Percentiles rank a stretch among this genome's conserved stretches.
Conservation (phyloP, 306 rosid genomes). For the Arachis hypogaea region DNA sequence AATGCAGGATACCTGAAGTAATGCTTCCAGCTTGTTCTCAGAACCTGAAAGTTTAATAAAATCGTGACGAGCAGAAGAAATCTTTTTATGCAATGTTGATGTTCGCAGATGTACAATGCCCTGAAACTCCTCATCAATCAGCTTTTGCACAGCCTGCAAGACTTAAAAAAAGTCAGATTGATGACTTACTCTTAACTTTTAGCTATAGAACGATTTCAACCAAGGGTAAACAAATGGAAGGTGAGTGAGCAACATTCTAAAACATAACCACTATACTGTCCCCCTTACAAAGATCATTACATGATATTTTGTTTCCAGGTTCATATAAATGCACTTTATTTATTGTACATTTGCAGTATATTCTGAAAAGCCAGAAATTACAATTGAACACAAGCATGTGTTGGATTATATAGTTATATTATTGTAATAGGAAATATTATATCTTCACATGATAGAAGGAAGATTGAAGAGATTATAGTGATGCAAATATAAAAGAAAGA, state of each 20-base stretch:
- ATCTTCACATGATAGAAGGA: neutral
- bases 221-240: conserved; percentile 3
- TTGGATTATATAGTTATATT: neutral
- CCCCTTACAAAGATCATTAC: neutral
- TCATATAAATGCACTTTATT: conserved; percentile 3
- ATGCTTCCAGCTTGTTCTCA: conserved; percentile 93
- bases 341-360: neutral
- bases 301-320: neutral
- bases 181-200: neutral
- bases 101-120: conserved; percentile 92
- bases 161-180: conserved; percentile 38
- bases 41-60: conserved; percentile 86
- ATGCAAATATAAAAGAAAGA: neutral
- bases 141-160: conserved; percentile 86
- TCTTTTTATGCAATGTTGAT: conserved; percentile 82
- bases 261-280: neutral
- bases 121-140: conserved; percentile 90
- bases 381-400: conserved; percentile 24
- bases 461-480: conserved; percentile 1
- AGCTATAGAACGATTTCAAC: neutral
- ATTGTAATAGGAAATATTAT: neutral
- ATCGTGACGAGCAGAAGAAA: conserved; percentile 95
- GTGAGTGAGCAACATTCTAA: neutral
- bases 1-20: conserved; percentile 69
- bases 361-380: neutral